These are phyloP conservation scores for Azolla pinnata DNA, from an alignment of 75 land plant genomes.

Conservation along the genomic window DNA sequence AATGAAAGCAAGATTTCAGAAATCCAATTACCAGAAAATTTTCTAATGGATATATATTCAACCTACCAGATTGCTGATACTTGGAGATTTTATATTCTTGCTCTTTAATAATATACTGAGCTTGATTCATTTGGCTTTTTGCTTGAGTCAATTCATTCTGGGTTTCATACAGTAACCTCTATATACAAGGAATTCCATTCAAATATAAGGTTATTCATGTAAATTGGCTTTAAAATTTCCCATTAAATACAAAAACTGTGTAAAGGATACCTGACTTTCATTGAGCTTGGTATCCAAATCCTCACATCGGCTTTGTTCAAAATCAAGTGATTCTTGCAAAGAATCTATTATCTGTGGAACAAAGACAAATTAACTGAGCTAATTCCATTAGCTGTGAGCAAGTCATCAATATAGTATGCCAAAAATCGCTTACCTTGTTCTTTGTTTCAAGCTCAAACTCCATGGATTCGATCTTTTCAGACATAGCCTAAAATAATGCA, in stretches of 20 bases:
- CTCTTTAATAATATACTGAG: conserved; percentile 12
- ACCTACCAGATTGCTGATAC: conserved; percentile 26
- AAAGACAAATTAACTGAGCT: too few species aligned
- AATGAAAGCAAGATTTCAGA: too few species aligned
- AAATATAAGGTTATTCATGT: conserved; percentile 5
- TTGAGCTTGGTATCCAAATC: conserved; percentile 29
- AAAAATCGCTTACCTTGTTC: too few species aligned
- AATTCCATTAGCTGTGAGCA: too few species aligned
- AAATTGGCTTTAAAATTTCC: too few species aligned
- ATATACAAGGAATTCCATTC: too few species aligned
- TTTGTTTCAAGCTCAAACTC: conserved; percentile 29
- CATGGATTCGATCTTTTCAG: conserved; percentile 28
- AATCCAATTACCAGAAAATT: too few species aligned
- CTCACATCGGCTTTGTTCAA: conserved; percentile 31
- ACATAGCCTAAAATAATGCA: too few species aligned
- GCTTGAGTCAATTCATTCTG: conserved; percentile 14
- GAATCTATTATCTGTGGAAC: conserved; percentile 48
- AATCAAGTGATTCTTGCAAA: conserved; percentile 47
- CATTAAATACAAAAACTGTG: too few species aligned
- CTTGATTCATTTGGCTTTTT: conserved; percentile 19
- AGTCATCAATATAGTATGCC: too few species aligned
- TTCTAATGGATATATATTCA: too few species aligned
- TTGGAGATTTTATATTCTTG: conserved; percentile 20
- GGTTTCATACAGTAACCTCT: conserved; percentile 23
- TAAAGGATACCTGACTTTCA: conserved; percentile 40